These are phyloP conservation scores for Ophiocordyceps polyrhachis-furcata DNA, from an alignment of 2,329 filamentous ascomycete species.

Conservation along the genomic window DNA sequence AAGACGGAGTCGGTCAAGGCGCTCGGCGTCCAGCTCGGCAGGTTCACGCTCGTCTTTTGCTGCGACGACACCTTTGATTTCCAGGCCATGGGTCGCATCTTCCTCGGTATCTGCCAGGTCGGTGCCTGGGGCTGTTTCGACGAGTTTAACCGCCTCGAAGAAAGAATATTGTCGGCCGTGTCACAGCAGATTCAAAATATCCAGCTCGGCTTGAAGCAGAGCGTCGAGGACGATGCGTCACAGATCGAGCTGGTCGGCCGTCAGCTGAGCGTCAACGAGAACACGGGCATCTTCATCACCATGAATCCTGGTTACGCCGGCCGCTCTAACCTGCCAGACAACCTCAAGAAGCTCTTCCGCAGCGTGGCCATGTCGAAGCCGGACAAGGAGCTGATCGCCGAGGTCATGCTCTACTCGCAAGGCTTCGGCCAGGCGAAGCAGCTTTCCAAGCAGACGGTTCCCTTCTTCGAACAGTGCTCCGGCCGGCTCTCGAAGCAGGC, in stretches of 20 bases:
- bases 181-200: slow-evolving; percentile 99
- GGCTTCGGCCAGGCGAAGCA: slow-evolving; percentile 94
- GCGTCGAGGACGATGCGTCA: slow-evolving; percentile 59
- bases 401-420: slow-evolving; percentile 99
- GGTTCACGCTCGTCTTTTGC: slow-evolving; percentile 97
- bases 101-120: slow-evolving; percentile 96
- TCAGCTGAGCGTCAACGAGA: slow-evolving; percentile 71
- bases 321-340: slow-evolving; percentile 93
- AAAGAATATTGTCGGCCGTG: slow-evolving; percentile 91
- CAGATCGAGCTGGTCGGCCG: slow-evolving; percentile 92
- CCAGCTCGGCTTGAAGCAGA: slow-evolving; percentile 81
- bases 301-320: slow-evolving; percentile 99
- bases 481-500: slow-evolving; percentile 78
- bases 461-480: slow-evolving; percentile 90
- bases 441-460: slow-evolving; percentile 87
- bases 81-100: slow-evolving; percentile 98
- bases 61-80: slow-evolving; percentile 99
- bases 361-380: slow-evolving; percentile 99
- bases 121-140: slow-evolving; percentile 99
- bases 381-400: slow-evolving; percentile 96
- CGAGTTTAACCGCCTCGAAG: slow-evolving; percentile 97
- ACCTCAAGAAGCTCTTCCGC: slow-evolving; percentile 97
- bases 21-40: slow-evolving; percentile 83
- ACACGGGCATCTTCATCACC: slow-evolving; percentile 98
- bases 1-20: slow-evolving; percentile 99